Conservation (phyloP, 2,329 filamentous ascomycete genomes). For the Fusarium tricinctum region DNA sequence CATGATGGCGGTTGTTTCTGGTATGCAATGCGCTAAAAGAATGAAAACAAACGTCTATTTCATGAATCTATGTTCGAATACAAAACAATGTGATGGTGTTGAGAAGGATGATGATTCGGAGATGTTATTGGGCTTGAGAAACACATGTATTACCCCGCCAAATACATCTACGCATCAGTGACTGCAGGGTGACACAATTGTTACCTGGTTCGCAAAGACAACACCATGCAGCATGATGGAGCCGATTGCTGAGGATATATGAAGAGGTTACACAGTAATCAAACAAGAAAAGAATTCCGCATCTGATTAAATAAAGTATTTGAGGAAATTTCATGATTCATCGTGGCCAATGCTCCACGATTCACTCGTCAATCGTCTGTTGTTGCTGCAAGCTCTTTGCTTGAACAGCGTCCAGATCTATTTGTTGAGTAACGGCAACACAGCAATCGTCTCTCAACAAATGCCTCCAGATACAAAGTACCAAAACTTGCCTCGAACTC, state of each 20-base stretch:
- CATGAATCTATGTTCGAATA: constrained; percentile 3
- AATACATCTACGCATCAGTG: constrained; percentile 6
- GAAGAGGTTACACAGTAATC: neutral
- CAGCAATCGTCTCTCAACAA: neutral
- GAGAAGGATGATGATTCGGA: neutral
- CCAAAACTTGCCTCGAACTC: neutral
- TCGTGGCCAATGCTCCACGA: neutral
- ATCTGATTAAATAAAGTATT: neutral
- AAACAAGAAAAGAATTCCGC: neutral
- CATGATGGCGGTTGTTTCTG: constrained; percentile 23
- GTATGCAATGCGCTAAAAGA: neutral
- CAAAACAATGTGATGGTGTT: constrained; percentile 12
- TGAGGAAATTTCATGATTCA: too few species aligned
- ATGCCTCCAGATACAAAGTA: too few species aligned
- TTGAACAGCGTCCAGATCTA: neutral
- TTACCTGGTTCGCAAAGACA: neutral
- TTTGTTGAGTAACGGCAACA: neutral
- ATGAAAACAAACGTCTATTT: neutral
- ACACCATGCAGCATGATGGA: neutral
- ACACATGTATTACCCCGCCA: constrained; percentile 31
- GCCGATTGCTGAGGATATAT: neutral
- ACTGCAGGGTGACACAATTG: constrained; percentile 33
- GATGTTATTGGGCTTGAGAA: constrained; percentile 1
- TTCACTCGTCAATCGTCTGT: neutral
- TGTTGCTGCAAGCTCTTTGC: neutral